Evolutionary conservation across 2,329 filamentous ascomycete species (phyloP), one percentile per base, ranked within the genome.

Genomic region (Fusarium siculi): DNA sequence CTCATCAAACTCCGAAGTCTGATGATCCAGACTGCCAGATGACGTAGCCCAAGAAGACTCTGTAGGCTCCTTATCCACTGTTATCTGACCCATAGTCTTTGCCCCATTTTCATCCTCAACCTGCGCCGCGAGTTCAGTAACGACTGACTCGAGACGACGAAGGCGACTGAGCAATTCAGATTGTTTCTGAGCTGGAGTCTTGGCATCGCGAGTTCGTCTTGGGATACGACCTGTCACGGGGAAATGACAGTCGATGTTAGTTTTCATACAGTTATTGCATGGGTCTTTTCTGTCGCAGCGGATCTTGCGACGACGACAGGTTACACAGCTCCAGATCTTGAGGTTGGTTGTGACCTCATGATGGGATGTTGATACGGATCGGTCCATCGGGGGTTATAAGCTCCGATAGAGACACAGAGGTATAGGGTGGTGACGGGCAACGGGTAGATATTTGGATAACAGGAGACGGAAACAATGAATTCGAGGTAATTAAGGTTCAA

Each of bases 291-390:
- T 74, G 23, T 81, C 79, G 46, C 80, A 81, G 7, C 74, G 75
- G 15, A 80, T 58, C 39, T 81, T 80, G 59, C 79, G 79, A 2
- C 78, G 77, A 19, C 79, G 77, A 47, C 79, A 81, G 28, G 74
- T 75, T 32, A 80, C 71, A 49, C 79, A 81, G 67, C 78, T 81
- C 79, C 79, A 81, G 62, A 78, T 76, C 16, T 74, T 77, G 53
- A 80, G 74, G n/a, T 28, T 67, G 34, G 39, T 2, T 19, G 60
- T 42, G 58, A 50, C 43, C 46, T 61, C 50, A 55, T 61, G 53
- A n/a, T 67, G 54, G 14, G 62, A 34, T 34, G 70, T 32, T 43
- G 63, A 19, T n/a, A 39, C 21, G 9, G 66, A 44, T 69, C 70
- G 73, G 73, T 56, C 58, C 58, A 72, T 74, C 70, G 73, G 70